Percentiles rank a stretch among this genome's conserved stretches.
Conservation (phyloP, 441 rosid genomes). For the Gossypium davidsonii region DNA sequence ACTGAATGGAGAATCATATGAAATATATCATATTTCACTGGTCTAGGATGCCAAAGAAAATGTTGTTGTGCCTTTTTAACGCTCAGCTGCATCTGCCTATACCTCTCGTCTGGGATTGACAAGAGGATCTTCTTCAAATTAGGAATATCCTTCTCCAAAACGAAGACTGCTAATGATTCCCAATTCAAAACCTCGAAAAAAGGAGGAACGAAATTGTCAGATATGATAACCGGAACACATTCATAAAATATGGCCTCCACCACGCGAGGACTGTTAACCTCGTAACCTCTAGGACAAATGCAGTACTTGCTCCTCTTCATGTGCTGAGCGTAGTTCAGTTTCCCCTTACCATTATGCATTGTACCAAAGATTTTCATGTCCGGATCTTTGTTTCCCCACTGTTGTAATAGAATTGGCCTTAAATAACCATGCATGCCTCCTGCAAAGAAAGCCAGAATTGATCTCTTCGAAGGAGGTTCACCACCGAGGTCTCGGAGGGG, state of each 20-base stretch:
- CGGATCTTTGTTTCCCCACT: constrained; percentile 73
- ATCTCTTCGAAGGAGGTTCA: constrained; percentile 53
- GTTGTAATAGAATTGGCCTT: constrained; percentile 59
- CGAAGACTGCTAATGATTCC: constrained; percentile 84
- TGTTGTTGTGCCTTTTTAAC: constrained; percentile 77
- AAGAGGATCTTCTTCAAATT: constrained; percentile 64
- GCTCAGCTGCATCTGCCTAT: constrained; percentile 54
- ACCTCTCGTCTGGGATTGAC: constrained; percentile 50
- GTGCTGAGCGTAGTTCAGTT: constrained; percentile 53
- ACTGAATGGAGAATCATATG: constrained; percentile 87
- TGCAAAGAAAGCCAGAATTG: constrained; percentile 77
- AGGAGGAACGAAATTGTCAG: constrained; percentile 83
- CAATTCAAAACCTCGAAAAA: constrained; percentile 71
- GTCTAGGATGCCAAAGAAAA: constrained; percentile 81
- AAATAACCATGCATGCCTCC: constrained; percentile 84
- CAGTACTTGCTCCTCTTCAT: constrained; percentile 93
- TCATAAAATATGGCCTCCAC: constrained; percentile 81
- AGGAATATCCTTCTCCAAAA: constrained; percentile 72
- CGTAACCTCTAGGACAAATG: constrained; percentile 82
- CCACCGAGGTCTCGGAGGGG: constrained; percentile 70
- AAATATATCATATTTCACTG: constrained; percentile 68
- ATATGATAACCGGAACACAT: constrained; percentile 87
- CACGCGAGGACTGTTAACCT: constrained; percentile 84
- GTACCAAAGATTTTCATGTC: constrained; percentile 68
- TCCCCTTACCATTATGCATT: constrained; percentile 49